Evolutionary conservation across 768 basidiomycete species (phyloP).

Genomic region (Leccinum sublutescens): DNA sequence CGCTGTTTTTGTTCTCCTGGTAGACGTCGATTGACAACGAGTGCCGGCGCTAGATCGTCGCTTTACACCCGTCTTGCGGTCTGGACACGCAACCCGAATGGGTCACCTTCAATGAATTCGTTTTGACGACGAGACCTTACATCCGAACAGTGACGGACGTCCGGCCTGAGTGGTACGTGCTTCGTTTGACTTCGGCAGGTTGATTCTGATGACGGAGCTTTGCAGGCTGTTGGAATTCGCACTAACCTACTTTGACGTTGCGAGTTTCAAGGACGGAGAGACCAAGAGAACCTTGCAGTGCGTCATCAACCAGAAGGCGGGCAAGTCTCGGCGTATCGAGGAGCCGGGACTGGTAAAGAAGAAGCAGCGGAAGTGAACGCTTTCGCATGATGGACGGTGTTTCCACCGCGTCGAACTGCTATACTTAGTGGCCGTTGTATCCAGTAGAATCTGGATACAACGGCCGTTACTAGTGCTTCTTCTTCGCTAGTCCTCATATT

Average conservation of each 20-base stretch:
- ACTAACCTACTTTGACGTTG: constrained; percentile 65
- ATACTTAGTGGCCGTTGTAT: no score
- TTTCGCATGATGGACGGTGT: not conserved
- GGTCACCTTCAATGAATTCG: constrained; percentile 94
- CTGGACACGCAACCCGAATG: constrained; percentile 86
- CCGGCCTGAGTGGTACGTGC: constrained; percentile 75
- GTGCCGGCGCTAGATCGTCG: constrained; percentile 13
- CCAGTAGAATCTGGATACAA: no score
- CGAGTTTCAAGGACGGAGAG: constrained; percentile 64
- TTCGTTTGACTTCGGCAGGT: not conserved
- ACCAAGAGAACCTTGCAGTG: constrained; percentile 64
- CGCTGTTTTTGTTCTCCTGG: not conserved
- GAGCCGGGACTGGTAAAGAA: constrained; percentile 13
- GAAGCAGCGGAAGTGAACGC: constrained; percentile 10
- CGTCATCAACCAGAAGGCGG: constrained; percentile 50
- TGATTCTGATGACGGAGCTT: not conserved
- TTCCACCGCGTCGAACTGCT: no score
- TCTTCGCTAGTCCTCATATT: no score
- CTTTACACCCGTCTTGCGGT: constrained; percentile 78
- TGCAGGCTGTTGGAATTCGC: constrained; percentile 64
- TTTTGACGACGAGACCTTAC: constrained; percentile 83
- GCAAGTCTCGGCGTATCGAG: constrained; percentile 33
- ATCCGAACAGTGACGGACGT: constrained; percentile 92
- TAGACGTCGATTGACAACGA: not conserved
- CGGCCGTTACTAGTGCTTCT: no score